Base-by-base conservation (phyloP, 257 asterid genomes). In the Solanum virginianum region DNA sequence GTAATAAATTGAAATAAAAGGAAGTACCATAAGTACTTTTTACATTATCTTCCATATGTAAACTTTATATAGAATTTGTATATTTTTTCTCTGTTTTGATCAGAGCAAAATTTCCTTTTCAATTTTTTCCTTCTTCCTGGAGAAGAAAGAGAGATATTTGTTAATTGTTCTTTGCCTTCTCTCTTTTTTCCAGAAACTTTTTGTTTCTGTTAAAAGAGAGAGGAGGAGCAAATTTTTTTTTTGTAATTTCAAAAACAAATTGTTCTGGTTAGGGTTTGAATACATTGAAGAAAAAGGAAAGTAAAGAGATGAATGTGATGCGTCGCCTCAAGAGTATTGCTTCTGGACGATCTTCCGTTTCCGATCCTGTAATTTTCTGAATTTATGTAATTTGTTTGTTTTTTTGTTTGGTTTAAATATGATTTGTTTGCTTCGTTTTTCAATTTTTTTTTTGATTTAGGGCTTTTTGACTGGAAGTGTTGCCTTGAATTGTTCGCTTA, bases 251-350 rank as follows among this genome's bases (percentile, higher is more conserved):
- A 14, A 29, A 26, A 11, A 8, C 7, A 13, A 69, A 69, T 6
- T 63, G 13, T 63, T 65, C 41, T 26, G 43, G 4, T 66, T 75
- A 49, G 45, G 82, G 8, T 49, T 75, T 49, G 43, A 4, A 75
- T 75, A 13, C 17, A 69, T 18, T 17, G 56, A n/a, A 81, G 49
- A 41, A 22, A 57, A n/a, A 60, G 17, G n/a, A 55, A 47, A 60
- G 47, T 18, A 65, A 85, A 88, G 17, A 88, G 22, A 96, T 94
- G 98, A 94, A 94, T 91, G 90, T 94, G 92, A 94, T 96, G 99
- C 98, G 98, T 63, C 91, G 98, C 89, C 93, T 96, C 82, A 96
- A 96, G 94, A 96, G 98, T 97, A 93, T 96, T 93, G 95, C 99
- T 88, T 95, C 98, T 5, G 98, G 98, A 53, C 97, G 98, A 60